Conservation (phyloP, 345 rosid species). For the Ailanthus altissimus region DNA sequence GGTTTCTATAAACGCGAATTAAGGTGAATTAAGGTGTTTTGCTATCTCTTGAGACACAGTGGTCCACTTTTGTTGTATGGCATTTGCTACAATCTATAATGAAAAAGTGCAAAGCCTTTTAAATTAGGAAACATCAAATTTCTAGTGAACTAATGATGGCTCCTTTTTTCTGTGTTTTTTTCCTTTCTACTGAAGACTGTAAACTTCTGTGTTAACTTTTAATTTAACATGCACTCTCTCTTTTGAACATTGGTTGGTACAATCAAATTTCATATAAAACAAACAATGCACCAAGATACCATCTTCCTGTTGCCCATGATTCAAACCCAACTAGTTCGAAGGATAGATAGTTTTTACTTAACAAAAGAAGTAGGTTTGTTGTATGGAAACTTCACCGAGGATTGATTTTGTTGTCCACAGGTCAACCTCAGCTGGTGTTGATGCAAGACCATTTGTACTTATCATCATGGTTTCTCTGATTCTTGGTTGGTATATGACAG, state of each 20-base stretch:
- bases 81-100: neutral
- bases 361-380: neutral
- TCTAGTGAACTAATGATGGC: neutral
- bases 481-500: slow-evolving; percentile 35
- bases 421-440: slow-evolving; percentile 49
- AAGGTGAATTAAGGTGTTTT: neutral
- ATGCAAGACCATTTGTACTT: slow-evolving; percentile 35
- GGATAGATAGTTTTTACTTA: neutral
- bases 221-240: neutral
- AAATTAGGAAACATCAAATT: neutral
- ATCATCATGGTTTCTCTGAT: slow-evolving; percentile 28
- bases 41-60: neutral
- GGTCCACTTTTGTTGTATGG: neutral
- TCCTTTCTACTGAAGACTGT: neutral
- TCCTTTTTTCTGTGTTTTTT: neutral
- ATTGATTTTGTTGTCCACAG: slow-evolving; percentile 32
- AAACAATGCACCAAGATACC: neutral
- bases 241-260: neutral
- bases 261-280: no score
- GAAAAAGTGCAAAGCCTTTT: no score
- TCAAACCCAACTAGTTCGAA: neutral
- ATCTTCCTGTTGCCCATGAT: neutral
- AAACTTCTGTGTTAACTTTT: neutral
- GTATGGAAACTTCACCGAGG: neutral
- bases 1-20: neutral